Evolutionary conservation across 1,139 yeast species (phyloP), one percentile per base, ranked within the genome.

Genomic region (Candida sp.): DNA sequence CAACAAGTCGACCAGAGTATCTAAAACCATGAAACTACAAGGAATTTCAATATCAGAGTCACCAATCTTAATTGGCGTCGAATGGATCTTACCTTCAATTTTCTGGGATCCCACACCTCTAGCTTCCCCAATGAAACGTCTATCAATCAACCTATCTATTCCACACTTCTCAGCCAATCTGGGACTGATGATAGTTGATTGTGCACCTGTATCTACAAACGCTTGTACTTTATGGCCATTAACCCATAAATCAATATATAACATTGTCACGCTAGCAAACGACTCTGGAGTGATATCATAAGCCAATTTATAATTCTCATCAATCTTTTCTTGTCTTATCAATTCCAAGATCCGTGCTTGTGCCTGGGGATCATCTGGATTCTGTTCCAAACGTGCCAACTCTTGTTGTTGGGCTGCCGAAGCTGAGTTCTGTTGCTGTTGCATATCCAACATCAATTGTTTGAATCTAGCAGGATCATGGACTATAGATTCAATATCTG

Each of bases 181-280:
- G 1, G 96, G 87, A 21, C 90, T 82, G n/a, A 74, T 85, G 41
- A 91, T 84, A 0, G 99, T 90, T 36, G 82, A 74, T 61, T 90
- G 97, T 0, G 99, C 99, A 2, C 99, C 99, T 0, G 97, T 82
- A 60, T 93, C 99, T 8, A 93, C 96, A 69, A 93, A 88, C 0
- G 98, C 98, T 60, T 88, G 88, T 6, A 90, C 87, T 22, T 83
- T 81, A 40, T 77, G 75, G 0, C 95, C 93, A 56, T 91, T 90
- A 22, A 93, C 85, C 48, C 80, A 82, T 42, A 90, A 75, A 45
- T 84, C 75, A 19, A 93, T 81, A 64, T 84, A 91, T 42, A 93
- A 73, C 97, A 95, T 90, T 35, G 80, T 79, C 4, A 93, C 95
- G 1, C 77, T 66, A 0, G 91, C 84, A 63, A 93, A 93, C 35